Evolutionary conservation across 2,329 filamentous ascomycete genomes (phyloP).

Genomic region (Penicillium psychrosexuale): DNA sequence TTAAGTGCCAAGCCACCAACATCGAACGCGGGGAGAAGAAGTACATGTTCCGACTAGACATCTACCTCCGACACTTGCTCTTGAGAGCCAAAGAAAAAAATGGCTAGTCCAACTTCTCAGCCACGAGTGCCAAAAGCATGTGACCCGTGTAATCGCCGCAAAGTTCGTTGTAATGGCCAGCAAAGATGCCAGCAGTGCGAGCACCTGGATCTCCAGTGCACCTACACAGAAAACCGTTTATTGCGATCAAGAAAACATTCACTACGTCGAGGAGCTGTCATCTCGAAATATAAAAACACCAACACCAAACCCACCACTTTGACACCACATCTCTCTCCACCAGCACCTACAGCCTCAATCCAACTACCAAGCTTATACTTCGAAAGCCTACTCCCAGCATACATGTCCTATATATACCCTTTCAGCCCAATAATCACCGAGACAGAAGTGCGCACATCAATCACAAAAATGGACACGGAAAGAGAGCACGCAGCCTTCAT

Average conservation of each 20-base stretch:
- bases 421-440: conserved; percentile 48
- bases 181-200: conserved; percentile 44
- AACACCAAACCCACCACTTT: background rate
- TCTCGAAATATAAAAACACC: conserved; percentile 38
- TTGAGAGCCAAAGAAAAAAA: background rate
- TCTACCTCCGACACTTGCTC: background rate
- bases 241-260: conserved; percentile 38
- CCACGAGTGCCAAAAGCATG: conserved; percentile 36
- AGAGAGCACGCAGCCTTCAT: conserved; percentile 43
- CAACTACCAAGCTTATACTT: conserved; percentile 29
- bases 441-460: conserved; percentile 36
- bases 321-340: conserved; percentile 12
- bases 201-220: conserved; percentile 47
- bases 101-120: background rate
- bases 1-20: conserved; percentile 1
- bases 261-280: conserved; percentile 41
- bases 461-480: conserved; percentile 38
- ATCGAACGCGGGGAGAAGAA: conserved; percentile 5
- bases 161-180: conserved; percentile 49
- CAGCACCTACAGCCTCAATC: background rate
- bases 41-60: background rate
- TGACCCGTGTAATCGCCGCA: conserved; percentile 47
- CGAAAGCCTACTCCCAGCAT: conserved; percentile 45
- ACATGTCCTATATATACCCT: conserved; percentile 47
- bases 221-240: conserved; percentile 37